phyloP scores from a whole-genome alignment of 805 yeast species.

The Maudiozyma turicensis region DNA sequence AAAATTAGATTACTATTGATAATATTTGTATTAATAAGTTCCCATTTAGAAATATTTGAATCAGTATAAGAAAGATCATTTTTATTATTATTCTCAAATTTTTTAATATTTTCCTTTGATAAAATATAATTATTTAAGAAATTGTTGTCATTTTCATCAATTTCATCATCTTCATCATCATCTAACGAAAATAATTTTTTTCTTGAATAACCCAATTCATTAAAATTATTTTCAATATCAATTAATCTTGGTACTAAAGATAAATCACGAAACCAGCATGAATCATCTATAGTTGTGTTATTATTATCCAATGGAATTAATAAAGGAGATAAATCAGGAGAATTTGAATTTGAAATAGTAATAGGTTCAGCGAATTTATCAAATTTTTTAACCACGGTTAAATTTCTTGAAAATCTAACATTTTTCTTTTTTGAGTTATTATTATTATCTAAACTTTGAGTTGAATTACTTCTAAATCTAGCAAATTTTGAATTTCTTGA shows the following conservation, averaged over 20 bases:
- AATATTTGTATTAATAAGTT: constrained; percentile 2
- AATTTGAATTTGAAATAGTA: constrained; percentile 49
- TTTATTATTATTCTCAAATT: neutral
- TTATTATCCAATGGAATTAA: constrained; percentile 5
- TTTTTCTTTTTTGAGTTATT: constrained; percentile 29
- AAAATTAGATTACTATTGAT: neutral
- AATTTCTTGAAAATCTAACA: constrained; percentile 53
- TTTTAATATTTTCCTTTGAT: neutral
- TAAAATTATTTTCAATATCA: constrained; percentile 6
- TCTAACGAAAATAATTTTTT: constrained; percentile 1
- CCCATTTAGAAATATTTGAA: constrained; percentile 1
- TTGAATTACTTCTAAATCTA: neutral
- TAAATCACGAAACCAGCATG: constrained; percentile 10
- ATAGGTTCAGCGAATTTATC: constrained; percentile 52
- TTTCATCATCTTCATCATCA: neutral
- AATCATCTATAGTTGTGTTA: constrained; percentile 2
- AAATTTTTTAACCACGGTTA: constrained; percentile 56
- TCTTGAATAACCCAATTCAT: neutral
- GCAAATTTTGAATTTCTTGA: neutral
- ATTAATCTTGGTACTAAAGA: constrained; percentile 5
- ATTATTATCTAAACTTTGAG: neutral
- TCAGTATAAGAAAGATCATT: too few relatives aligned
- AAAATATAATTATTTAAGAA: neutral
- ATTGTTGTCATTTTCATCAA: neutral
- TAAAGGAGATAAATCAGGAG: constrained; percentile 26